Evolutionary conservation across 2,329 filamentous ascomycete genomes (phyloP).

Genomic region (Cladosporium oxysporum): DNA sequence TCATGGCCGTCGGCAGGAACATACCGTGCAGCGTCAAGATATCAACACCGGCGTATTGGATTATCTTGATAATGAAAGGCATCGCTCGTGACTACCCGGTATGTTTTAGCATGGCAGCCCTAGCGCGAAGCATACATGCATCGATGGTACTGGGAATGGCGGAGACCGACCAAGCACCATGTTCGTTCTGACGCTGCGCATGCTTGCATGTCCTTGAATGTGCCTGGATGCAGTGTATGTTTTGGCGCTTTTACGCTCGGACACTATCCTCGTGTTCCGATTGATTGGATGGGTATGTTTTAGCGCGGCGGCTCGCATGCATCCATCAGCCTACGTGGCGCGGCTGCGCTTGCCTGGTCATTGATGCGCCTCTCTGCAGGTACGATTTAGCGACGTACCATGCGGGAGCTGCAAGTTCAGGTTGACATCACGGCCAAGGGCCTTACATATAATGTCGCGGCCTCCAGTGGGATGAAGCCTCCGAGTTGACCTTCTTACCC

Average conservation of each 20-base stretch:
- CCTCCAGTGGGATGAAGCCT: neutral
- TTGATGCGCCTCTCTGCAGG: neutral
- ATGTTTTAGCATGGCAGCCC: neutral
- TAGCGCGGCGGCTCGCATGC: neutral
- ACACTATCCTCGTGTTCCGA: neutral
- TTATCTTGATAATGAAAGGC: neutral
- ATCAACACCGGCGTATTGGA: neutral
- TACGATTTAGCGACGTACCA: neutral
- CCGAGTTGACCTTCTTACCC: neutral
- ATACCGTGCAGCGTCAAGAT: neutral
- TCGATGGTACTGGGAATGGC: neutral
- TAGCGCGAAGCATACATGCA: neutral
- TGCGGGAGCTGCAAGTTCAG: too few species aligned
- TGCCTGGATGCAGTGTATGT: neutral
- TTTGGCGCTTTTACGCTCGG: neutral
- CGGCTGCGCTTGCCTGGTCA: neutral
- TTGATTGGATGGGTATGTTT: neutral
- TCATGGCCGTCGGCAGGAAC: neutral
- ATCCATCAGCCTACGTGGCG: neutral
- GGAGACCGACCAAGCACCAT: neutral
- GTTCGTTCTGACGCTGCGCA: neutral
- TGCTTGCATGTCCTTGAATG: neutral
- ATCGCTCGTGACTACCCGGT: neutral
- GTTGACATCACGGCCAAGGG: neutral
- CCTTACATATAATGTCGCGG: neutral